phyloP scores from a whole-genome alignment of 768 basidiomycete species.

The Sporobolomyces pararoseus region DNA sequence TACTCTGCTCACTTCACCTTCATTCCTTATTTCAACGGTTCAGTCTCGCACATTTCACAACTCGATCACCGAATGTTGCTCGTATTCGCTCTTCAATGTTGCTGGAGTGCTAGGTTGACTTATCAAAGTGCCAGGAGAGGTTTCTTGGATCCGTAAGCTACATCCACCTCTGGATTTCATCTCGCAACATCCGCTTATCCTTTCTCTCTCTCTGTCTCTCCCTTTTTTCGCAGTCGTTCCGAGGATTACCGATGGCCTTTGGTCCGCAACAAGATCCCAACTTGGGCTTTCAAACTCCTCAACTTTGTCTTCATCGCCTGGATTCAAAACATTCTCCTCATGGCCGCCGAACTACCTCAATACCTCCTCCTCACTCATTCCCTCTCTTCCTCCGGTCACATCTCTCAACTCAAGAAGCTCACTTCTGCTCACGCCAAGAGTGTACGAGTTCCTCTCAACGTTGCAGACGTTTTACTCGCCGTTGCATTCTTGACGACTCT shows the following conservation, averaged over 20 bases:
- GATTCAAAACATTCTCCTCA: conserved; percentile 75
- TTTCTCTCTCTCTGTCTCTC: neutral
- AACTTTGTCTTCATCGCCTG: conserved; percentile 53
- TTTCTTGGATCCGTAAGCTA: conserved; percentile 62
- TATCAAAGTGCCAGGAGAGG: conserved; percentile 83
- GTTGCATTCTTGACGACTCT: conserved; percentile 60
- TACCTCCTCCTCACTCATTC: conserved; percentile 49
- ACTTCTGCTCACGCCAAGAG: conserved; percentile 57
- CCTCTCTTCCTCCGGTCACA: conserved; percentile 32
- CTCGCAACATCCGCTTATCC: neutral
- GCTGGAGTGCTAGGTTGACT: conserved; percentile 56
- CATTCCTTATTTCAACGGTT: conserved; percentile 37
- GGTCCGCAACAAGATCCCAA: conserved; percentile 61
- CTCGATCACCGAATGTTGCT: conserved; percentile 45
- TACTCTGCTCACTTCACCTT: conserved; percentile 80
- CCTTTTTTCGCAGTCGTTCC: conserved; percentile 44
- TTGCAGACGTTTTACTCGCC: conserved; percentile 64
- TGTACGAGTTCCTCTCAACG: conserved; percentile 57
- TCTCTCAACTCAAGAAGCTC: conserved; percentile 46
- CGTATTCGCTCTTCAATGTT: conserved; percentile 43
- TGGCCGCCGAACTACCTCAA: conserved; percentile 56
- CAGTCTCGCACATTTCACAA: conserved; percentile 3
- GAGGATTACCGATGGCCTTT: conserved; percentile 92
- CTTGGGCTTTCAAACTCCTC: conserved; percentile 59
- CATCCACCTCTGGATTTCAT: neutral